Conservation (phyloP, 768 basidiomycete genomes). For the Kwoniella sp. region DNA sequence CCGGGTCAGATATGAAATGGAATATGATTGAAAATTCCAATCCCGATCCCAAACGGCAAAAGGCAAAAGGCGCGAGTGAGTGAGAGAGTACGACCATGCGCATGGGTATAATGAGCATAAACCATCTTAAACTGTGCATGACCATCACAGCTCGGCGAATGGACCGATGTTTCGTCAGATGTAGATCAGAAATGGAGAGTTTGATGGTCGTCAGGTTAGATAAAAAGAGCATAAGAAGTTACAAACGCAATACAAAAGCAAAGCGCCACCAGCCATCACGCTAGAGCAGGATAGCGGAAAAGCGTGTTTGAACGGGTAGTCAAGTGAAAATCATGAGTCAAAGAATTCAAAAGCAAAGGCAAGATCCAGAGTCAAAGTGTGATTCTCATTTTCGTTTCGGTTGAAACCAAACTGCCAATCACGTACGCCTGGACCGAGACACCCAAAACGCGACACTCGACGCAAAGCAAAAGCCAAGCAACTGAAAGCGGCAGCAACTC, state of each 20-base stretch:
- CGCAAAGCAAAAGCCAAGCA: not conserved
- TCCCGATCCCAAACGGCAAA: not conserved
- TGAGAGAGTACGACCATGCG: too few species aligned
- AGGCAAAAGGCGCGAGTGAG: not conserved
- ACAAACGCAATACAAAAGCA: not conserved
- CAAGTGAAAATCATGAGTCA: not conserved
- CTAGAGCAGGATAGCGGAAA: not conserved
- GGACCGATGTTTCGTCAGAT: too few species aligned
- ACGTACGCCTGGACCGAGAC: too few species aligned
- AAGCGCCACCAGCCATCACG: not conserved
- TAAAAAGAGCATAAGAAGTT: not conserved
- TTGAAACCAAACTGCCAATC: too few species aligned
- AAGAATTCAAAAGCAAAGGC: not conserved
- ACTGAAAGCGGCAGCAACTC: not conserved
- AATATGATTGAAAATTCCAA: not conserved
- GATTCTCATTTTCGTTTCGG: too few species aligned
- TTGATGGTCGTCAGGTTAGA: not conserved
- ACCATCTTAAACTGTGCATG: too few species aligned
- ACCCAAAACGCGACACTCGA: not conserved
- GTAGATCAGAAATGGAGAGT: not conserved
- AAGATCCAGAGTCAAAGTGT: too few species aligned
- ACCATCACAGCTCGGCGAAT: too few species aligned
- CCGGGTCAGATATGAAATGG: not conserved
- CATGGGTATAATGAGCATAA: too few species aligned
- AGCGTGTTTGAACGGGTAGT: not conserved